Evolutionary conservation across 805 yeast species (phyloP), one percentile per base, ranked within the genome.

Genomic region (Ogataea nitratoaversa): DNA sequence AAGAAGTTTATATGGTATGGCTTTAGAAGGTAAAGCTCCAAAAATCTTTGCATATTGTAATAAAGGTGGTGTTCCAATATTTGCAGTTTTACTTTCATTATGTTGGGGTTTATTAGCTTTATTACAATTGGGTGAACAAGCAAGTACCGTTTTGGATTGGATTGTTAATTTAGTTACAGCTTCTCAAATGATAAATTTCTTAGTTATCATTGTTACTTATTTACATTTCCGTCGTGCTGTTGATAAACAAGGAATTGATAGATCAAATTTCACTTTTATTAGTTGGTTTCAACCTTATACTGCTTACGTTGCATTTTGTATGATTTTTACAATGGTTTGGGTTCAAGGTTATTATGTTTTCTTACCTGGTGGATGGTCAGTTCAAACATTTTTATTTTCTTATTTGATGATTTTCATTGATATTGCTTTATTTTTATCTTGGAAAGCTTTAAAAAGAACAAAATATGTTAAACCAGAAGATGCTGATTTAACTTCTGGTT

Each of bases 311-410:
- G 82, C 82, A 0, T 56, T 73, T 5, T 41, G 59, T 19, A 65
- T 72, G 36, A 65, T 77, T 8, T 50, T 70, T 42, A 57, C 66
- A 41, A 70, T 85, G 85, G 54, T 76, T 50, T 61, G 77, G 58
- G 63, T 79, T 19, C 77, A 76, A 44, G 95, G 95, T 5, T 87
- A 84, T 63, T 64, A 73, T 2, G 84, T 80, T 2, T 85, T 87
- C 60, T 58, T 80, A 33, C 79, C 80, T 12, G 86, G 84, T 5
- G 56, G 65, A 40, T 86, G 91, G 89, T 59, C 69, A 16, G 70
- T 71, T 16, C 69, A 78, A 42, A 64, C 69, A 8, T 87, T 87
- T 62, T 66, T 85, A 49, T 84, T 78, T 62, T 74, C 75, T 53
- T 87, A 87, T 54, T 66, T 87, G 43, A 81, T 84, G 81, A 71